phyloP scores from a whole-genome alignment of 2,329 filamentous ascomycete genomes.

The Aspergillus tamarii region DNA sequence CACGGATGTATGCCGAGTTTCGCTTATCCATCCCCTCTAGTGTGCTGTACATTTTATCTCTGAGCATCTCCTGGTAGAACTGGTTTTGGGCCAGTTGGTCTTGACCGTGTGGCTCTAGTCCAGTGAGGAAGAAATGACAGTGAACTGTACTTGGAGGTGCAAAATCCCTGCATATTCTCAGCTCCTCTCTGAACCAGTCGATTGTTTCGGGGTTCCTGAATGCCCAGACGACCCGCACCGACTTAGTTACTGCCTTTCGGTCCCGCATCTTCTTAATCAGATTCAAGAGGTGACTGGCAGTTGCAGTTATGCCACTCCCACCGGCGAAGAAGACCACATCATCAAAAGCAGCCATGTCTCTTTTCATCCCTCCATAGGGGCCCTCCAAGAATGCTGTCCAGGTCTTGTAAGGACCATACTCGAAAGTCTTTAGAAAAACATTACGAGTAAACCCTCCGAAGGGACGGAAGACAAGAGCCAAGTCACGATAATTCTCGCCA shows the following conservation, averaged over 20 bases:
- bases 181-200: slow-evolving; percentile 96
- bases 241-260: slow-evolving; percentile 88
- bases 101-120: slow-evolving; percentile 61
- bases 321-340: slow-evolving; percentile 92
- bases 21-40: slow-evolving; percentile 86
- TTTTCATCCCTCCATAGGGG: slow-evolving; percentile 91
- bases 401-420: slow-evolving; percentile 86
- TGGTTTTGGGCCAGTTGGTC: slow-evolving; percentile 47
- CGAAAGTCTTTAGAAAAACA: slow-evolving; percentile 79
- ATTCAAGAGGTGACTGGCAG: slow-evolving; percentile 87
- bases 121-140: slow-evolving; percentile 93
- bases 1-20: slow-evolving; percentile 79
- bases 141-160: slow-evolving; percentile 86
- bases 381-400: slow-evolving; percentile 92
- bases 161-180: slow-evolving; percentile 86
- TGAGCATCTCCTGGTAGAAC: slow-evolving; percentile 74
- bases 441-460: slow-evolving; percentile 87
- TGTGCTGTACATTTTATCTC: slow-evolving; percentile 85
- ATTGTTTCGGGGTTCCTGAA: slow-evolving; percentile 88
- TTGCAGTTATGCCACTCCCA: slow-evolving; percentile 89
- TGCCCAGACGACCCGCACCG: slow-evolving; percentile 91
- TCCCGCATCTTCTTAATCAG: slow-evolving; percentile 97
- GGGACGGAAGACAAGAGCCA: slow-evolving; percentile 87
- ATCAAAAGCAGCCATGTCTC: slow-evolving; percentile 88
- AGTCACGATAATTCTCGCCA: slow-evolving; percentile 83